These are phyloP conservation scores for Oryza glumipatula DNA, from an alignment of 176 grass and related monocot genomes.

Conservation along the genomic window DNA sequence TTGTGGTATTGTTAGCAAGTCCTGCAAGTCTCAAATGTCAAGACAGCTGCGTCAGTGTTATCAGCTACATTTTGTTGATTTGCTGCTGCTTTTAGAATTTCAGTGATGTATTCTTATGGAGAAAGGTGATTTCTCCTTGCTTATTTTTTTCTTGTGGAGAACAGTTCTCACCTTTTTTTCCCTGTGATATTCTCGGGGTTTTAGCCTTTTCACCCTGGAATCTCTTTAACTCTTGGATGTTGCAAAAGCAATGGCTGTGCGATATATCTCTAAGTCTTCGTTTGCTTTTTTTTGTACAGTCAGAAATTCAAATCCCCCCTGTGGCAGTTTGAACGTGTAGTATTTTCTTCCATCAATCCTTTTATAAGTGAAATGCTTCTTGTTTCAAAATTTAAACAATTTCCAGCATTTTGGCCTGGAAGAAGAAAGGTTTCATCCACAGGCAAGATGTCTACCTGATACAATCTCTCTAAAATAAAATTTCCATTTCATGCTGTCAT, in stretches of 20 bases:
- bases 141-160: slow-evolving; percentile 21
- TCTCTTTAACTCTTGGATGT: not conserved
- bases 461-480: slow-evolving; percentile 41
- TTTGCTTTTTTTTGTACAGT: not conserved
- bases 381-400: not conserved
- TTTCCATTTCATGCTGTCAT: slow-evolving; percentile 3
- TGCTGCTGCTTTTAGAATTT: not conserved
- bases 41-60: slow-evolving; percentile 11
- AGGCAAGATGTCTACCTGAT: slow-evolving; percentile 44
- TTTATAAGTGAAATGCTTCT: slow-evolving; percentile 16
- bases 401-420: slow-evolving; percentile 14
- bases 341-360: not conserved
- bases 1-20: slow-evolving; percentile 49
- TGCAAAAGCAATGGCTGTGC: not conserved
- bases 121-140: not conserved
- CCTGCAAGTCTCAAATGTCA: slow-evolving; percentile 59
- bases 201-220: not conserved
- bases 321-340: not conserved
- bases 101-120: not conserved
- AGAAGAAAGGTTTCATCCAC: slow-evolving; percentile 32
- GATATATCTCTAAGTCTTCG: not conserved
- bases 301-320: not conserved
- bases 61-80: slow-evolving; percentile 7
- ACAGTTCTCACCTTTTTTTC: not conserved
- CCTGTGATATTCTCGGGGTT: not conserved